Evolutionary conservation across 495 filamentous ascomycete species (phyloP).

Genomic region (Rhizodiscina lignyota): DNA sequence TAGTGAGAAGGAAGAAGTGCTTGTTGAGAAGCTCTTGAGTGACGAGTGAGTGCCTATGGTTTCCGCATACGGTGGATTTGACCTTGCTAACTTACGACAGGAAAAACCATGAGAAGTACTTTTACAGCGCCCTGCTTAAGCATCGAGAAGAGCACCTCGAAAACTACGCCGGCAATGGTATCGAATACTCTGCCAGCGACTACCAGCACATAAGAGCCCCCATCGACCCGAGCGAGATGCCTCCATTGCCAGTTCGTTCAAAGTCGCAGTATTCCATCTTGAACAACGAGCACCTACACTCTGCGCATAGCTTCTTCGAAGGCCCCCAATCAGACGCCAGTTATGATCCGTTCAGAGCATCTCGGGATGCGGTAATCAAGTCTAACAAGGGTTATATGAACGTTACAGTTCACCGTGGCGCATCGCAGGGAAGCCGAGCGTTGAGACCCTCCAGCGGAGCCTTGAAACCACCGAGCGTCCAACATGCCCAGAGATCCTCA

Average conservation of each 20-base stretch:
- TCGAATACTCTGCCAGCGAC: conserved; percentile 71
- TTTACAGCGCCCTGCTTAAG: conserved; percentile 68
- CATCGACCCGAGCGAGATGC: conserved; percentile 24
- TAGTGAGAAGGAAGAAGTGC: conserved; percentile 48
- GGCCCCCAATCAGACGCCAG: conserved; percentile 30
- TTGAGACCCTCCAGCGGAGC: no score
- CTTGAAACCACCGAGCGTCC: no score
- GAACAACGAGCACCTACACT: conserved; percentile 32
- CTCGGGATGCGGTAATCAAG: conserved; percentile 28
- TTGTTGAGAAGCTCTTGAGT: conserved; percentile 48
- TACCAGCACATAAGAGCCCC: conserved; percentile 57
- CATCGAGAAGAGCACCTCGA: conserved; percentile 72
- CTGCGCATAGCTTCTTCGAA: conserved; percentile 26
- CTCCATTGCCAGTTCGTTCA: conserved; percentile 23
- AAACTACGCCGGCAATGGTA: conserved; percentile 54
- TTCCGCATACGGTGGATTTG: conserved; percentile 5
- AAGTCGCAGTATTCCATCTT: conserved; percentile 59
- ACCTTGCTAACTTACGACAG: conserved; percentile 27
- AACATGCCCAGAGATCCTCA: no score
- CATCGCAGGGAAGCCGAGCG: conserved; percentile 10
- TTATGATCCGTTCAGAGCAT: conserved; percentile 76
- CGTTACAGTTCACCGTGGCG: conserved; percentile 47
- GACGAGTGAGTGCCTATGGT: conserved; percentile 43
- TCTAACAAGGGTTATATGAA: conserved; percentile 33
- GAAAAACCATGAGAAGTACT: conserved; percentile 73